phyloP scores from a whole-genome alignment of 2,329 filamentous ascomycete species.

The Cytospora schulzeri region DNA sequence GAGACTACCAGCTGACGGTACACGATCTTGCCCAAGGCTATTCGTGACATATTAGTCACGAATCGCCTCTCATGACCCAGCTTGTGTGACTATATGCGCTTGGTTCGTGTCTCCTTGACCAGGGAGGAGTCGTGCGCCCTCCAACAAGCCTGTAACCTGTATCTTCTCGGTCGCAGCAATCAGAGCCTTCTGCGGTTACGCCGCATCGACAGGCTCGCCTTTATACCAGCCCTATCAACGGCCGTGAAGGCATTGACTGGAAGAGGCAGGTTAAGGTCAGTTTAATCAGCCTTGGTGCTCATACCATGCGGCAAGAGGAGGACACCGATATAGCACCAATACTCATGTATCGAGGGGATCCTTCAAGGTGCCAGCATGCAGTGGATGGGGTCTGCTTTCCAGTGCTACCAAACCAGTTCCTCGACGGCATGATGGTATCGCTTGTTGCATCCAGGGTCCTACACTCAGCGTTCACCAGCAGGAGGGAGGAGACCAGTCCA shows the following conservation, averaged over 20 bases:
- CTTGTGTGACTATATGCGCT: neutral
- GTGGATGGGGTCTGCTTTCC: neutral
- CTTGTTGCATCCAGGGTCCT: neutral
- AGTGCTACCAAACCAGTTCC: neutral
- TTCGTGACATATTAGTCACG: neutral
- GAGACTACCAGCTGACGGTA: neutral
- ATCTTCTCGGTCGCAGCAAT: neutral
- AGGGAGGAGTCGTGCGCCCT: neutral
- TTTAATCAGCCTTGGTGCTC: neutral
- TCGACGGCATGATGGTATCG: slow-evolving; percentile 27
- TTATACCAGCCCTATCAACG: neutral
- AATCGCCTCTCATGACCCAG: neutral
- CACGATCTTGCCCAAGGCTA: neutral
- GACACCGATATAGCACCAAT: neutral
- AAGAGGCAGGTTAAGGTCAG: neutral
- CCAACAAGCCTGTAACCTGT: neutral
- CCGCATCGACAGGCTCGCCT: neutral
- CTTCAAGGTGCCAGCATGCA: neutral
- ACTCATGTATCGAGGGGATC: neutral
- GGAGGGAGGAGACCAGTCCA: no score
- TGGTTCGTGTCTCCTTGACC: neutral
- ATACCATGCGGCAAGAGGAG: neutral
- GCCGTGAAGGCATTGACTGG: neutral
- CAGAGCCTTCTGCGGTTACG: neutral
- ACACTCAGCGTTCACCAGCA: no score